Evolutionary conservation across 306 rosid genomes (phyloP), one percentile per base, ranked within the genome.

Genomic region (Malus fusca): DNA sequence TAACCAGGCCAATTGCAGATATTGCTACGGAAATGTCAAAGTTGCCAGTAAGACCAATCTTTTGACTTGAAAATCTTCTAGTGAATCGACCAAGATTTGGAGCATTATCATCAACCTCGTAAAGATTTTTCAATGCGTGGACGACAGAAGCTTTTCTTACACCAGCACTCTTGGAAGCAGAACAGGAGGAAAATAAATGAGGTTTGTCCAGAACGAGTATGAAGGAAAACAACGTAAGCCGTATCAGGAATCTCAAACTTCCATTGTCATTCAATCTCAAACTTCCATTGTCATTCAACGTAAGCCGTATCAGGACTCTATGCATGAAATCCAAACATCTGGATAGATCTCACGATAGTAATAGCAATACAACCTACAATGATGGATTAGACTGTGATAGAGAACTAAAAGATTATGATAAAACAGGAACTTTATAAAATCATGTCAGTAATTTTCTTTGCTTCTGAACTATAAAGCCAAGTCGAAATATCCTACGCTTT

Each of bases 1-100:
- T 94, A 48, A 94, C 97, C 87, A 92, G 98, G 69, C 93, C 96
- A 78, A 90, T 94, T 79, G 95, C 98, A 67, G 87, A 90, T 75
- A 92, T 96, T 74, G 97, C 96, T 74, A 92, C 96, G 80, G 96
- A 83, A 80, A 88, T 89, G 70, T 94, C 98, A 76, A 85, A 81
- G 85, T 94, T 96, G 81, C 89, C 98, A 60, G 97, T 93, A 86
- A 94, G 94, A 83, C 89, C 96, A 75, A 92, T 94, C 98, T 88
- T 94, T 71, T 96, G 87, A 71, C 86, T 86, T 35, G 98, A 91
- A 89, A 94, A 94, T 81, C 98, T 92, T 74, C 92, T 97, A 15
- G 97, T 88, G 85, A 94, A 94, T 68, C 92, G 84, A 79, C 97
- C 85, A 59, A 94, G 95, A 76, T 90, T 92, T 12, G 91, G 97